phyloP scores from a whole-genome alignment of 208 protist species.

The Leishmania turanica region DNA sequence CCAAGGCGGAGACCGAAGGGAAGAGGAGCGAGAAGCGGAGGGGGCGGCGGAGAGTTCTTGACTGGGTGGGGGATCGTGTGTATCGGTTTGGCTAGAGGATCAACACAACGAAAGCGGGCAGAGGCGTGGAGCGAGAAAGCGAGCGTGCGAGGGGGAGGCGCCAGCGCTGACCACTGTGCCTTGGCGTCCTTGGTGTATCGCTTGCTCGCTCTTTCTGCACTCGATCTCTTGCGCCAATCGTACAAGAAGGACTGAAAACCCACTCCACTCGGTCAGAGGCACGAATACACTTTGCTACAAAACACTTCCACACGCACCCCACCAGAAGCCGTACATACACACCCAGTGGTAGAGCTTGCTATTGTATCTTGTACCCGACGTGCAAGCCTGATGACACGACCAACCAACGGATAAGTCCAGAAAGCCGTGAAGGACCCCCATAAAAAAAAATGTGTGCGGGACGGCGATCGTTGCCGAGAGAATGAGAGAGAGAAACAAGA shows the following conservation, averaged over 20 bases:
- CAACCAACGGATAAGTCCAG: neutral
- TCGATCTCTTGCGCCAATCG: neutral
- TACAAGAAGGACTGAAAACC: neutral
- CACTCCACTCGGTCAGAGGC: neutral
- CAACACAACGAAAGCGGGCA: neutral
- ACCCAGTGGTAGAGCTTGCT: neutral
- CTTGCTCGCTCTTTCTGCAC: neutral
- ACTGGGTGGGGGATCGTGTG: neutral
- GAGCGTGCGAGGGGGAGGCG: neutral
- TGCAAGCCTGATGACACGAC: neutral
- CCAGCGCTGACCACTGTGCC: neutral
- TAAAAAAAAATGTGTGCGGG: neutral
- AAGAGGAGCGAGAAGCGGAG: neutral
- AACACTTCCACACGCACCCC: neutral
- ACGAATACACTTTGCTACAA: neutral
- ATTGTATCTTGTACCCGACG: neutral
- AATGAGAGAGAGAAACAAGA: slow-evolving; percentile 25
- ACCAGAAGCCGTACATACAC: neutral
- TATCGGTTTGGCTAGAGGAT: neutral
- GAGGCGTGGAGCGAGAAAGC: neutral
- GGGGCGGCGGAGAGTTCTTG: neutral
- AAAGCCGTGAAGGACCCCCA: neutral
- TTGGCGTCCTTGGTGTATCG: neutral
- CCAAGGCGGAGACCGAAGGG: neutral
- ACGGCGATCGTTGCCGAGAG: neutral